Base-by-base conservation (phyloP, 1,139 yeast genomes). In the Yamadazyma sp. region DNA sequence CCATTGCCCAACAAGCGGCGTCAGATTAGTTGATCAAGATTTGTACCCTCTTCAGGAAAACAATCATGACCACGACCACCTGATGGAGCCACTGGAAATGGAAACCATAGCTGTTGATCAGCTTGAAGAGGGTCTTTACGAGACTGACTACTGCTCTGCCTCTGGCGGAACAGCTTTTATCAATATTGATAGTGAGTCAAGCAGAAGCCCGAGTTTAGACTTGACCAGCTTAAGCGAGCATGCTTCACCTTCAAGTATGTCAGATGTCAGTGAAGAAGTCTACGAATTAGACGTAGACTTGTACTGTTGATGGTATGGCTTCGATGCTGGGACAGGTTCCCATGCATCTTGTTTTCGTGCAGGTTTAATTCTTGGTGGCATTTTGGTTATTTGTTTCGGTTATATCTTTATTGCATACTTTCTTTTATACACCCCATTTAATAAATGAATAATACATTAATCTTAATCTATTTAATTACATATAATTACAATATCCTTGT, bases 381-480 rank as follows among this genome's bases (percentile, higher is more conserved):
- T 18, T 18, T 18, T 18, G 21, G 21, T 18, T 5, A 18, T 18
- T 18, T 18, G 7, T 18, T 18, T 18, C 21, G 21, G 5, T 18
- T 6, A 18, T 8, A 18, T 18, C 21, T 8, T 18, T n/a, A n/a
- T n/a, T n/a, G n/a, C n/a, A n/a, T n/a, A n/a, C 25, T 23, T 23
- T 23, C 25, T 23, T 23, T 23, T 23, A 7, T 10, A 23, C n/a
- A 23, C 22, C 20, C 28, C 27, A 9, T 23, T 21, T 7, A 24
- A 12, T 15, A 13, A 29, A 13, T 20, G 16, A 41, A 35, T 37
- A 34, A 29, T 36, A 41, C 44, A 41, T 39, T 40, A 30, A 40
- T 43, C 44, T 39, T 40, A 30, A 40, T 43, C 44, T 43, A 43
- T 39, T 31, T 39, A 34, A 30, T 33, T 42, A 43, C 44, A 43